These are phyloP conservation scores for Colletotrichum destructivum DNA, from an alignment of 2,329 filamentous ascomycete species.

Conservation along the genomic window DNA sequence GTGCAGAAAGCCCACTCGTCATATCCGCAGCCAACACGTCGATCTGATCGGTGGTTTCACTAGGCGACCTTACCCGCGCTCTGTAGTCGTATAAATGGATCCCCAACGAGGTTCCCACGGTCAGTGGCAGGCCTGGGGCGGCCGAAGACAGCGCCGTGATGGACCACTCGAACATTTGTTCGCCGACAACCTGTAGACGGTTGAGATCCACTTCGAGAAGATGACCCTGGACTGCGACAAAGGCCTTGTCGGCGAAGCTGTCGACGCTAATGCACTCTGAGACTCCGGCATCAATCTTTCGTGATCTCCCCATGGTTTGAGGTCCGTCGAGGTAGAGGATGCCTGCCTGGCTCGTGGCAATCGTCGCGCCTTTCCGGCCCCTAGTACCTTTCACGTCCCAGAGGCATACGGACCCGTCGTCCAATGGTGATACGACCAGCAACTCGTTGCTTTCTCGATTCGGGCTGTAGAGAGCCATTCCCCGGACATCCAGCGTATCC, in stretches of 20 bases:
- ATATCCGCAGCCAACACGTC: constrained; percentile 35
- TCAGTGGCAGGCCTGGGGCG: constrained; percentile 78
- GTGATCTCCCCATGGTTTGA: constrained; percentile 64
- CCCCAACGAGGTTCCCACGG: constrained; percentile 85
- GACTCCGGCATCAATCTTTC: constrained; percentile 79
- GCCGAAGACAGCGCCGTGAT: constrained; percentile 87
- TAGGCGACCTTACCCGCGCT: constrained; percentile 51
- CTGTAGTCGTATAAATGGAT: constrained; percentile 88
- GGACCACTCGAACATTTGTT: constrained; percentile 82
- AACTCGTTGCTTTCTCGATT: constrained; percentile 56
- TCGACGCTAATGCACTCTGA: constrained; percentile 90
- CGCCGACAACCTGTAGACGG: constrained; percentile 78
- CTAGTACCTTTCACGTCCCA: constrained; percentile 81
- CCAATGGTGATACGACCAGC: constrained; percentile 82
- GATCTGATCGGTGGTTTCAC: constrained; percentile 46
- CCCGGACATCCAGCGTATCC: constrained; percentile 77
- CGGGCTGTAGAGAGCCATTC: constrained; percentile 76
- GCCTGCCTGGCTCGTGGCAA: constrained; percentile 76
- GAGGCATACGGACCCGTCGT: constrained; percentile 89
- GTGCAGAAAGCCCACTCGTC: constrained; percentile 55
- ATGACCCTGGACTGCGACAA: constrained; percentile 83
- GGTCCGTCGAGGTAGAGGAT: constrained; percentile 74
- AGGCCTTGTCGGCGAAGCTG: constrained; percentile 76
- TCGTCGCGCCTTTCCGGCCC: constrained; percentile 71
- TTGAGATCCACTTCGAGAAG: constrained; percentile 87